phyloP scores from a whole-genome alignment of 2,329 filamentous ascomycete genomes.

The Colletotrichum echinochloae region DNA sequence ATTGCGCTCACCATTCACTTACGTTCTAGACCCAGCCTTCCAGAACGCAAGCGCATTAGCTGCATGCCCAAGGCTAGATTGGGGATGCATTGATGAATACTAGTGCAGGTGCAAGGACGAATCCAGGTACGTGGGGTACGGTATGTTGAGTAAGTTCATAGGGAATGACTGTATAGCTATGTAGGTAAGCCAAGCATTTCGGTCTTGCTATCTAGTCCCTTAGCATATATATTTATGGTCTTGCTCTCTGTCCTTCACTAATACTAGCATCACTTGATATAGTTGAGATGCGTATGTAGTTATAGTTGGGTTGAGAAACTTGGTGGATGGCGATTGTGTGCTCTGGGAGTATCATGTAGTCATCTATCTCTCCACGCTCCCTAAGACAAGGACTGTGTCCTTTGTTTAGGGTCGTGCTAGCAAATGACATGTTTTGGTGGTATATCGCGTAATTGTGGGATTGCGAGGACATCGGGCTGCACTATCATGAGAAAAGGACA shows the following conservation, averaged over 20 bases:
- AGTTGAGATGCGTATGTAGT: not conserved
- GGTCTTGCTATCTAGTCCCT: not conserved
- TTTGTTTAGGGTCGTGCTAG: not conserved
- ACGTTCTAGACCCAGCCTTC: not conserved
- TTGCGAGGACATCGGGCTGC: slow-evolving; percentile 3
- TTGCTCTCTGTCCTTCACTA: not conserved
- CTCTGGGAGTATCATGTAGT: not conserved
- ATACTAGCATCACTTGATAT: not conserved
- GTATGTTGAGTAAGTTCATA: not conserved
- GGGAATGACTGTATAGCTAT: not conserved
- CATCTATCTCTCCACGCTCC: not conserved
- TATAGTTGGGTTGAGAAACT: not conserved
- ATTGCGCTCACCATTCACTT: not conserved
- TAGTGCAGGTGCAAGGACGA: not conserved
- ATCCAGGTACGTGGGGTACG: not conserved
- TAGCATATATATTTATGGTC: too few relatives aligned
- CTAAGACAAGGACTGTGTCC: not conserved
- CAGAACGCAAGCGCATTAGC: not conserved
- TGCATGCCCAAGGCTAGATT: not conserved
- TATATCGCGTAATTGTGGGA: not conserved
- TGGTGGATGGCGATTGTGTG: not conserved
- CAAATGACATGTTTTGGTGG: slow-evolving; percentile 6
- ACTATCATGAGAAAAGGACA: not conserved
- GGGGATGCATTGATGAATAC: not conserved
- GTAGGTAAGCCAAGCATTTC: not conserved